These are phyloP conservation scores for Scutellaria galericulata DNA, from an alignment of 257 asterid species.

Conservation along the genomic window DNA sequence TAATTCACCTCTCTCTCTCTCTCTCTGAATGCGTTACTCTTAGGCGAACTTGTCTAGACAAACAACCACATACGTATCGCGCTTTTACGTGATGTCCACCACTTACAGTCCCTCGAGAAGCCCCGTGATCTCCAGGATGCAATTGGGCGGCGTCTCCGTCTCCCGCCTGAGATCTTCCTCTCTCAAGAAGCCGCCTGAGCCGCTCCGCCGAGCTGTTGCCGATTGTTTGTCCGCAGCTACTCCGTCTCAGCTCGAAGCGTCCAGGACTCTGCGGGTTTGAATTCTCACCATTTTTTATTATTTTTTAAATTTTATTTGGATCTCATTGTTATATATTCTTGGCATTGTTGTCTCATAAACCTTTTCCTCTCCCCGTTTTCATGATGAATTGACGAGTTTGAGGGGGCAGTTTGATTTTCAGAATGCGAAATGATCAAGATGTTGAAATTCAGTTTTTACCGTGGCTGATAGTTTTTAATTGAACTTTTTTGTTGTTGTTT, in stretches of 20 bases:
- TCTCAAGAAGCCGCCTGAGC: constrained; percentile 95
- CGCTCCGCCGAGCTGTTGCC: constrained; percentile 94
- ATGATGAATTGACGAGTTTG: not conserved
- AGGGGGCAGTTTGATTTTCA: constrained; percentile 20
- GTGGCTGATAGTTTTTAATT: not conserved
- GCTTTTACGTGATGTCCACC: constrained; percentile 60
- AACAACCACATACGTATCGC: constrained; percentile 12
- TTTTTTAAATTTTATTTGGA: constrained; percentile 20
- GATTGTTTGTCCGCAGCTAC: constrained; percentile 91
- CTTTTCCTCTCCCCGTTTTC: not conserved
- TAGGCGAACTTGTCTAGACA: constrained; percentile 1
- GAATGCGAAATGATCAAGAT: constrained; percentile 34
- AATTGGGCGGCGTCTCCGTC: constrained; percentile 60
- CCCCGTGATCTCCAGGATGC: constrained; percentile 77
- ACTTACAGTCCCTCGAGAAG: constrained; percentile 78
- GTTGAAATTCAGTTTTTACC: constrained; percentile 20
- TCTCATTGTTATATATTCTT: constrained; percentile 2
- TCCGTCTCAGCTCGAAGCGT: constrained; percentile 80
- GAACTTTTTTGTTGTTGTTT: not conserved
- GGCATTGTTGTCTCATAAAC: constrained; percentile 33
- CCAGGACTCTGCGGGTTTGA: constrained; percentile 89
- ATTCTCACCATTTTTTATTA: constrained; percentile 30
- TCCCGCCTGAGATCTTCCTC: constrained; percentile 94
- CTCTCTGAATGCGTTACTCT: constrained; percentile 33
- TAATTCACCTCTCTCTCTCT: constrained; percentile 26